phyloP scores from a whole-genome alignment of 2,329 filamentous ascomycete genomes.

The Aspergillus sclerotialis region DNA sequence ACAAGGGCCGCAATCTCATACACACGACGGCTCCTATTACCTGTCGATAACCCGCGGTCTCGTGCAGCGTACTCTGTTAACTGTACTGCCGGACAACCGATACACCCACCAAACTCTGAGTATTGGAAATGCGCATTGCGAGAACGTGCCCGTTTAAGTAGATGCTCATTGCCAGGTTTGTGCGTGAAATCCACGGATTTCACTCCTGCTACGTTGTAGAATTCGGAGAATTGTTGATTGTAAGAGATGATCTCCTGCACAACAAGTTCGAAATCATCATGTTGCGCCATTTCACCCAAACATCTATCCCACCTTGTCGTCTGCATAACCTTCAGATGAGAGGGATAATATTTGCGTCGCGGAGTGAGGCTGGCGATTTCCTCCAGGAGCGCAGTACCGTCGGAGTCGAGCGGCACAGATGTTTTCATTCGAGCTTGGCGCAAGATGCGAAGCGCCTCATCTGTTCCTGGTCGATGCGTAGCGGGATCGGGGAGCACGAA shows the following conservation, averaged over 20 bases:
- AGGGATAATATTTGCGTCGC: constrained; percentile 18
- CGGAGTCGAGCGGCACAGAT: constrained; percentile 7
- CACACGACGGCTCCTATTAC: not conserved
- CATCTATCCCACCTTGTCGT: constrained; percentile 13
- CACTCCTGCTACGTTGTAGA: constrained; percentile 6
- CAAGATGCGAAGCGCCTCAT: constrained; percentile 21
- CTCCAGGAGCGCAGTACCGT: constrained; percentile 9
- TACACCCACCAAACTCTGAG: not conserved
- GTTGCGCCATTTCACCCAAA: constrained; percentile 12
- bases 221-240: constrained; percentile 6
- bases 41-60: too few species aligned
- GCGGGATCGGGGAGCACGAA: constrained; percentile 22
- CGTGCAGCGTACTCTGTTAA: too few species aligned
- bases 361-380: constrained; percentile 19
- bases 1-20: not conserved
- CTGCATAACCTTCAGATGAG: constrained; percentile 15
- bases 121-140: not conserved
- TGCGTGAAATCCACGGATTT: not conserved
- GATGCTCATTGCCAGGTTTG: constrained; percentile 3
- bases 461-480: constrained; percentile 22
- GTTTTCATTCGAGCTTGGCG: constrained; percentile 8
- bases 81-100: not conserved
- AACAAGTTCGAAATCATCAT: constrained; percentile 11
- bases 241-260: constrained; percentile 10
- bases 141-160: constrained; percentile 12